Evolutionary conservation across 805 yeast genomes (phyloP).

Genomic region (Wickerhamiella hasegawae): DNA sequence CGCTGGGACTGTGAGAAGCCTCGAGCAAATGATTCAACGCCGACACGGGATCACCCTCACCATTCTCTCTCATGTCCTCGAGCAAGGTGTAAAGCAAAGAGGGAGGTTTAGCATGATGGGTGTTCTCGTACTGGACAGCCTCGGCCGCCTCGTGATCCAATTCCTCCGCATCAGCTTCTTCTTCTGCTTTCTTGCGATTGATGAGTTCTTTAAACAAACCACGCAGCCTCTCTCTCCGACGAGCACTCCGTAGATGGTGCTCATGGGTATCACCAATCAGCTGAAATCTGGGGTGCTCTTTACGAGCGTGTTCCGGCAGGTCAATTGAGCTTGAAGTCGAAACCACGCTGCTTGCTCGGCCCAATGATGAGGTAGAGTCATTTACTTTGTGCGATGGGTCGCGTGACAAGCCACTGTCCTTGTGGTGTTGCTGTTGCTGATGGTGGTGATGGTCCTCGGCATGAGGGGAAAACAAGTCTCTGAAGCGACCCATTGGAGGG

Average conservation of each 20-base stretch:
- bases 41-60: not conserved
- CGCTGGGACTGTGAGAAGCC: constrained; percentile 2
- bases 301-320: not conserved
- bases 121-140: constrained; percentile 8
- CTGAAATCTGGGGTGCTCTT: not conserved
- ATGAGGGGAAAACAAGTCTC: not conserved
- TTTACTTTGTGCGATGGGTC: too few relatives aligned
- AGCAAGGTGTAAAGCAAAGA: constrained; percentile 10
- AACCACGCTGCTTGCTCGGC: too few relatives aligned
- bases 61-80: constrained; percentile 7
- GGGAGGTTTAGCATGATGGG: constrained; percentile 11
- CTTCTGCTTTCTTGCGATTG: constrained; percentile 6
- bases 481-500: not conserved
- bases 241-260: constrained; percentile 57
- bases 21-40: constrained; percentile 1
- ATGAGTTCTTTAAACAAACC: constrained; percentile 13
- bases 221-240: constrained; percentile 26
- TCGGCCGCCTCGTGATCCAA: constrained; percentile 12
- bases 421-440: too few relatives aligned
- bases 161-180: constrained; percentile 3
- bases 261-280: constrained; percentile 32
- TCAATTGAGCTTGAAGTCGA: too few relatives aligned
- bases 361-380: too few relatives aligned
- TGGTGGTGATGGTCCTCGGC: not conserved
- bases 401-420: too few relatives aligned